A percentile compares a stretch with the other conserved stretches of the same genome.
Evolutionary conservation across 306 rosid species (phyloP).

Genomic region (Arachis stenosperma): DNA sequence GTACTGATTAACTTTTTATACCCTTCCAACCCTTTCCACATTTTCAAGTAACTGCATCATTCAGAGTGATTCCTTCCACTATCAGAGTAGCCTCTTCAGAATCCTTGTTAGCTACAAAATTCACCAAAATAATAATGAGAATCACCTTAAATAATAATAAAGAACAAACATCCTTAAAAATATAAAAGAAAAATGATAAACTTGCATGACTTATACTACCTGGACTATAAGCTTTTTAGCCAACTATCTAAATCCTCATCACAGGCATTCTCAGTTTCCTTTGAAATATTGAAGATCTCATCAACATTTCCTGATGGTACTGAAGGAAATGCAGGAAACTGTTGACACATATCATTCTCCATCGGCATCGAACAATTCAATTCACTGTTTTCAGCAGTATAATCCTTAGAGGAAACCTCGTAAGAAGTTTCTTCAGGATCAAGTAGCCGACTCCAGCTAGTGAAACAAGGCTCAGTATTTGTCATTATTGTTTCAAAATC

Average conservation of each 20-base stretch:
- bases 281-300: constrained; percentile 12
- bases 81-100: neutral
- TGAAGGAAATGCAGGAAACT: neutral
- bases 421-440: neutral
- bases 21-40: constrained; percentile 10
- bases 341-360: neutral
- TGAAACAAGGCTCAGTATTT: neutral
- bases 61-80: neutral
- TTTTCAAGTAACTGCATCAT: constrained; percentile 14
- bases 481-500: neutral
- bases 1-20: neutral
- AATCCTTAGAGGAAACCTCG: neutral
- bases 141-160: neutral
- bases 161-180: too few species aligned
- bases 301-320: neutral
- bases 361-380: neutral
- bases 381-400: constrained; percentile 10
- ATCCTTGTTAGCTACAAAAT: neutral
- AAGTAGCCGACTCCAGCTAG: neutral
- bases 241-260: constrained; percentile 28
- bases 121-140: neutral
- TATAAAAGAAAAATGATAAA: neutral
- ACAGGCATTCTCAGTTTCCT: constrained; percentile 15
- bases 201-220: constrained; percentile 23
- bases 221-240: constrained; percentile 17